Percentiles rank a stretch among this genome's conserved stretches.
phyloP scores from a whole-genome alignment of 345 rosid genomes.

The Excoecaria cochinchinensis region DNA sequence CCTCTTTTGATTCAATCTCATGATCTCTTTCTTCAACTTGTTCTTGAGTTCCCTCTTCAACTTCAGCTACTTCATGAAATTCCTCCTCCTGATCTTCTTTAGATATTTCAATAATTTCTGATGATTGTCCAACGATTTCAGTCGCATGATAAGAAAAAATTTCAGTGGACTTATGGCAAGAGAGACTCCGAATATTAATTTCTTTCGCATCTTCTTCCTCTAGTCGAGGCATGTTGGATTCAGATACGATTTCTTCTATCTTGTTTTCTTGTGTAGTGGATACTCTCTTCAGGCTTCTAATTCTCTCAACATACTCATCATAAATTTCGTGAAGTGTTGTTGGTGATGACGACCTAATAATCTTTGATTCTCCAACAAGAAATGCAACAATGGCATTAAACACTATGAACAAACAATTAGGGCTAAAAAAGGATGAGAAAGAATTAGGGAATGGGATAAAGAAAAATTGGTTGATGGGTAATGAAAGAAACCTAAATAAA shows the following conservation, averaged over 20 bases:
- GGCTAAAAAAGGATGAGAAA: slow-evolving; percentile 31
- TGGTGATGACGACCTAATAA: slow-evolving; percentile 12
- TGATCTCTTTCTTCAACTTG: neutral
- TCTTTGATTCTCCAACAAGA: slow-evolving; percentile 52
- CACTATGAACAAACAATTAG: slow-evolving; percentile 49
- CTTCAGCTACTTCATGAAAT: slow-evolving; percentile 10
- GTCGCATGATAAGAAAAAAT: too few relatives aligned
- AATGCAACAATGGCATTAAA: slow-evolving; percentile 50
- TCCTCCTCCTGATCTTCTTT: neutral
- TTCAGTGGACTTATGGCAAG: too few relatives aligned
- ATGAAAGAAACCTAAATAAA: slow-evolving; percentile 27
- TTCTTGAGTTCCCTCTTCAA: slow-evolving; percentile 5
- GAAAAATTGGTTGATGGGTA: slow-evolving; percentile 16
- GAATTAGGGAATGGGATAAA: slow-evolving; percentile 15
- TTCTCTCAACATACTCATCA: slow-evolving; percentile 45
- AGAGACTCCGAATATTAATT: too few relatives aligned
- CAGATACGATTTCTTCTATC: neutral
- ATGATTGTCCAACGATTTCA: too few relatives aligned
- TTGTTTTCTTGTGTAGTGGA: slow-evolving; percentile 12
- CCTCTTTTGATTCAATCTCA: neutral
- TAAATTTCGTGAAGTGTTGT: slow-evolving; percentile 26
- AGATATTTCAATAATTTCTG: too few relatives aligned
- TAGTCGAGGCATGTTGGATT: neutral
- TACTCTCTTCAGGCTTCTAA: slow-evolving; percentile 17
- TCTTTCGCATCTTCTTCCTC: neutral